Conservation (phyloP, 164 flowering plant genomes). For the Amborella trichopoda region DNA sequence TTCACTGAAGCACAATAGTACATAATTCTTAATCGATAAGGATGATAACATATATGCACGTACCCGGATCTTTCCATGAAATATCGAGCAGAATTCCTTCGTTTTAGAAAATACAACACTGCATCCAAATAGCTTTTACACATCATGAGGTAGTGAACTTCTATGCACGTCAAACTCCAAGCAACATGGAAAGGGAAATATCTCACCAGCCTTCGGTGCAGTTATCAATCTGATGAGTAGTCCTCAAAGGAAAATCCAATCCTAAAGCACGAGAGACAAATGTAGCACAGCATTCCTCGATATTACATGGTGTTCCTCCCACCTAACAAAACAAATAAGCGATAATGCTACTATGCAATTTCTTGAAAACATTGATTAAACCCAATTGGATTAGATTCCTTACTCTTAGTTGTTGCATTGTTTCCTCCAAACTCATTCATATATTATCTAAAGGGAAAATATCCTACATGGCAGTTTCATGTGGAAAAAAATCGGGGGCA, state of each 20-base stretch:
- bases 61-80: conserved; percentile 84
- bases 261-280: conserved; percentile 90
- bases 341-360: too few relatives aligned
- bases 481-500: too few relatives aligned
- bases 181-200: neutral
- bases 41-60: too few relatives aligned
- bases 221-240: conserved; percentile 97
- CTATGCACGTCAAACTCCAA: neutral
- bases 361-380: too few relatives aligned
- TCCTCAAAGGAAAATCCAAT: conserved; percentile 41
- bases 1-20: neutral
- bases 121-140: conserved; percentile 14
- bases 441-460: too few relatives aligned
- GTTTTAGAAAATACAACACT: conserved; percentile 89
- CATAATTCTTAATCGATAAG: too few relatives aligned
- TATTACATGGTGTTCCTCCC: conserved; percentile 89
- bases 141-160: conserved; percentile 5
- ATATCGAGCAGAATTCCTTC: conserved; percentile 78
- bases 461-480: too few relatives aligned
- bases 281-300: conserved; percentile 90
- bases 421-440: too few relatives aligned
- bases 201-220: conserved; percentile 94
- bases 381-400: too few relatives aligned
- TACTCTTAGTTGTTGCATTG: too few relatives aligned
- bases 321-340: conserved; percentile 61